phyloP scores from a whole-genome alignment of 2,329 filamentous ascomycete species.

The Xylariaceae sp. region DNA sequence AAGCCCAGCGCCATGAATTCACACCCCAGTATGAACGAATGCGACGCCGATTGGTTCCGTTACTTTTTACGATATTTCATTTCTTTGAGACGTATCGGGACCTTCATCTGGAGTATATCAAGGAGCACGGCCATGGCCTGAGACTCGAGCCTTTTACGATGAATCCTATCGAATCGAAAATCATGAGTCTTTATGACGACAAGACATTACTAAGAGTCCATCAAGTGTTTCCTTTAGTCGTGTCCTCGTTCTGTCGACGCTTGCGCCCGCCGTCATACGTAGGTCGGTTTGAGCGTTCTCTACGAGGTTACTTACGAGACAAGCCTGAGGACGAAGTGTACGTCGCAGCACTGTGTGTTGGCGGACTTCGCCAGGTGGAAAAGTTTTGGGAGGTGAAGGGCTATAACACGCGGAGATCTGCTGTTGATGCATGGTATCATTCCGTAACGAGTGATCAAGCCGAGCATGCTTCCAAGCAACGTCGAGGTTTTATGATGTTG shows the following conservation, averaged over 20 bases:
- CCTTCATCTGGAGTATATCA: slow-evolving; percentile 53
- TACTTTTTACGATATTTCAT: slow-evolving; percentile 62
- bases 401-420: slow-evolving; percentile 54
- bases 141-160: slow-evolving; percentile 50
- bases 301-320: slow-evolving; percentile 59
- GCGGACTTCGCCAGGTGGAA: slow-evolving; percentile 58
- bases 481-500: slow-evolving; percentile 48
- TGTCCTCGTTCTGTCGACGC: slow-evolving; percentile 59
- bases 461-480: slow-evolving; percentile 44
- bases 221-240: slow-evolving; percentile 58
- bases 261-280: slow-evolving; percentile 60
- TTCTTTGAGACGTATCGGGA: slow-evolving; percentile 62
- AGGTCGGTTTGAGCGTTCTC: slow-evolving; percentile 55
- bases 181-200: slow-evolving; percentile 62
- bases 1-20: slow-evolving; percentile 51
- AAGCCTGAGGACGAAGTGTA: slow-evolving; percentile 59
- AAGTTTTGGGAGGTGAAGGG: slow-evolving; percentile 62
- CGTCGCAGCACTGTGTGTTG: slow-evolving; percentile 54
- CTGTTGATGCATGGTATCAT: slow-evolving; percentile 57
- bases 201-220: slow-evolving; percentile 58
- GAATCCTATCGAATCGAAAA: slow-evolving; percentile 57
- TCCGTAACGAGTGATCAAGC: slow-evolving; percentile 42
- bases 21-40: slow-evolving; percentile 58
- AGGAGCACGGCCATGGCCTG: slow-evolving; percentile 49
- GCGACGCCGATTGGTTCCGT: slow-evolving; percentile 57